Conservation (phyloP, 345 rosid species). For the Aethionema arabicum region DNA sequence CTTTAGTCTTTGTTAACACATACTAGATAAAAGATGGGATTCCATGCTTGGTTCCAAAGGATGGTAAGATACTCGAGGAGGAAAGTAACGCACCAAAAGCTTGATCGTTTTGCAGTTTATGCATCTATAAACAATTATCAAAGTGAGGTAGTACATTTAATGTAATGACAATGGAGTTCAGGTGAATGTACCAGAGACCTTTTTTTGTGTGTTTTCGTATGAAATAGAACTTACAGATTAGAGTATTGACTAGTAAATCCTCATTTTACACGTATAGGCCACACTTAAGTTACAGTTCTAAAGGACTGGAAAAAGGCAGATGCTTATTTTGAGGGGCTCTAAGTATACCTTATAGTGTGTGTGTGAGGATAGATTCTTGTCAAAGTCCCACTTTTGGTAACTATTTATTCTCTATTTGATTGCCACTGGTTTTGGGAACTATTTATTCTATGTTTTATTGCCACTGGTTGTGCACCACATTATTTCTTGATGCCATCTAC, state of each 20-base stretch:
- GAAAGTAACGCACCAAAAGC: slow-evolving; percentile 34
- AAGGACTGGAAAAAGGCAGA: slow-evolving; percentile 34
- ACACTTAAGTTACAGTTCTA: slow-evolving; percentile 10
- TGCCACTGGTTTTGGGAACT: slow-evolving; percentile 34
- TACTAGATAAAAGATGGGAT: slow-evolving; percentile 69
- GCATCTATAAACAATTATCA: not conserved
- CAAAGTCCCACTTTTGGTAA: slow-evolving; percentile 31
- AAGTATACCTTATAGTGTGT: slow-evolving; percentile 20
- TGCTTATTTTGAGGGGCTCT: slow-evolving; percentile 31
- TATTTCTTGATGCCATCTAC: slow-evolving; percentile 22
- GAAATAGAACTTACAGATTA: too few relatives aligned
- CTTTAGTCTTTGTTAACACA: slow-evolving; percentile 17
- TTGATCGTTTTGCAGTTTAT: slow-evolving; percentile 17
- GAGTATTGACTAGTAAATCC: too few relatives aligned
- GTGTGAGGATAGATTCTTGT: slow-evolving; percentile 27
- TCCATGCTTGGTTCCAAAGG: slow-evolving; percentile 75
- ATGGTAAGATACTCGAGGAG: slow-evolving; percentile 65
- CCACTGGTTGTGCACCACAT: slow-evolving; percentile 13
- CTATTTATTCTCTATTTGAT: slow-evolving; percentile 29
- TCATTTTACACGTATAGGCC: too few relatives aligned
- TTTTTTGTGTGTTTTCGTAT: slow-evolving; percentile 7
- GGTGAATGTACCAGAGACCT: slow-evolving; percentile 9
- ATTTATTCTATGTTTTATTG: slow-evolving; percentile 28
- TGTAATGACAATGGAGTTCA: slow-evolving; percentile 10
- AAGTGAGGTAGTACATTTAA: slow-evolving; percentile 20